Base-by-base conservation (phyloP, 2,329 filamentous ascomycete genomes). In the Clonostachys rosea region DNA sequence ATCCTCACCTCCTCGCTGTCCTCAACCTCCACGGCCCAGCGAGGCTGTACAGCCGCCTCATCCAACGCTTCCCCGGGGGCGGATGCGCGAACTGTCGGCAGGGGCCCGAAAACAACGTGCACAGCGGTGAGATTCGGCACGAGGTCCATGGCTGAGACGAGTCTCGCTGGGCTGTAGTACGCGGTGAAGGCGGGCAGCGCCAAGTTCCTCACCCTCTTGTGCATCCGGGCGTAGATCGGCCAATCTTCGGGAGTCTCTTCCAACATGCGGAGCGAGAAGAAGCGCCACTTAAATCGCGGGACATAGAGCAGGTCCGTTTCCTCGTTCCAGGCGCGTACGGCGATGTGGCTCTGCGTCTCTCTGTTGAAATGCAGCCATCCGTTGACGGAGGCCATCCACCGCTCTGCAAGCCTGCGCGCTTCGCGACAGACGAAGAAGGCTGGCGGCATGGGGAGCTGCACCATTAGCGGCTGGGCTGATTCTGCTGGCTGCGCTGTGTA, bases 141-240 rank as follows among this genome's bases (percentile, higher is more conserved):
- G 12, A 20, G 39, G 5, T 42, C 40, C 34, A 60, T 39, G 3
- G 56, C 7, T 12, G 14, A 7, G 3, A 42, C 45, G 5, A 63
- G 40, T 33, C 41, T 49, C 8, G 9, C 17, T 45, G 53, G 47
- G 51, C 51, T 56, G 49, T 58, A 55, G 48, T 61, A 61, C 5
- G 54, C 54, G 16, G 53, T 57, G 24, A 56, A 58, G 3, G 57
- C 58, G 1, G 60, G 55, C 5, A 63, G 30, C 3, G 57, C 59
- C 5, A 63, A 52, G 37, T 56, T 40, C 6, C 55, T 17, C 44
- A 46, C 6, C 47, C 41, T 30, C 24, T 8, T 9, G 24, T 30
- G 10, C 24, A 30, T 10, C 8, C 24, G 24, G 9, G 10, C 8
- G 24, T 30, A 30, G 24, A 30, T 10, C 24, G 24, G 10, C 9